A percentile compares a stretch with the other conserved stretches of the same genome.
These are phyloP conservation scores for Talaromyces sp. DNA, from an alignment of 2,329 filamentous ascomycete species.

Conservation along the genomic window DNA sequence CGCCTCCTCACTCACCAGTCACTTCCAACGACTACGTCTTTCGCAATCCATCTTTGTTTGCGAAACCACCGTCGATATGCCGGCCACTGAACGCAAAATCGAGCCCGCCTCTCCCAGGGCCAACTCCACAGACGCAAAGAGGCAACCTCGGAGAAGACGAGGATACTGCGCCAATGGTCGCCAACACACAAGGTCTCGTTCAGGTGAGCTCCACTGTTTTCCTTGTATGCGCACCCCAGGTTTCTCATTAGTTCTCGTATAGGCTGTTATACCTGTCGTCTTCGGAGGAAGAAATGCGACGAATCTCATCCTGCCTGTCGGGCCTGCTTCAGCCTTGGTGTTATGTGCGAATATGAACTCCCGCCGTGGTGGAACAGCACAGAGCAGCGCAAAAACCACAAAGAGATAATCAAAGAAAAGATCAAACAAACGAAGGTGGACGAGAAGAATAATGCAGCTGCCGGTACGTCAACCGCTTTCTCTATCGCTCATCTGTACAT, in stretches of 20 bases:
- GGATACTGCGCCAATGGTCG: constrained; percentile 55
- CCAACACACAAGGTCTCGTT: constrained; percentile 77
- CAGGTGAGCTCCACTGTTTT: constrained; percentile 54
- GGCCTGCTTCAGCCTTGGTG: constrained; percentile 65
- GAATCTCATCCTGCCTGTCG: constrained; percentile 59
- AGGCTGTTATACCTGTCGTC: constrained; percentile 64
- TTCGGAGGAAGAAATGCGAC: constrained; percentile 65
- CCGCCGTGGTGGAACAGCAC: constrained; percentile 97
- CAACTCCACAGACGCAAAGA: background rate
- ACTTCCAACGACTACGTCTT: constrained; percentile 19
- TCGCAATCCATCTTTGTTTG: constrained; percentile 11
- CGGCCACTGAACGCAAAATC: background rate
- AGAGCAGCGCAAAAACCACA: constrained; percentile 76
- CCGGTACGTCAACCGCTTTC: constrained; percentile 46
- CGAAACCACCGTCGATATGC: background rate
- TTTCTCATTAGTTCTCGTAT: constrained; percentile 18
- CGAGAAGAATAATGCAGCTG: constrained; percentile 64
- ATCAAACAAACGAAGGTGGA: constrained; percentile 95
- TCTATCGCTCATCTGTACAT: too few species aligned
- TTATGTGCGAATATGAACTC: constrained; percentile 92
- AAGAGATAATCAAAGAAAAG: constrained; percentile 92
- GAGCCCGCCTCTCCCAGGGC: background rate
- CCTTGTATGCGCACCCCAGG: constrained; percentile 22
- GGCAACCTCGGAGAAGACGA: background rate
- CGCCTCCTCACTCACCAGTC: constrained; percentile 9